Conservation (phyloP, 495 filamentous ascomycete genomes). For the Aspergillus asperescens region DNA sequence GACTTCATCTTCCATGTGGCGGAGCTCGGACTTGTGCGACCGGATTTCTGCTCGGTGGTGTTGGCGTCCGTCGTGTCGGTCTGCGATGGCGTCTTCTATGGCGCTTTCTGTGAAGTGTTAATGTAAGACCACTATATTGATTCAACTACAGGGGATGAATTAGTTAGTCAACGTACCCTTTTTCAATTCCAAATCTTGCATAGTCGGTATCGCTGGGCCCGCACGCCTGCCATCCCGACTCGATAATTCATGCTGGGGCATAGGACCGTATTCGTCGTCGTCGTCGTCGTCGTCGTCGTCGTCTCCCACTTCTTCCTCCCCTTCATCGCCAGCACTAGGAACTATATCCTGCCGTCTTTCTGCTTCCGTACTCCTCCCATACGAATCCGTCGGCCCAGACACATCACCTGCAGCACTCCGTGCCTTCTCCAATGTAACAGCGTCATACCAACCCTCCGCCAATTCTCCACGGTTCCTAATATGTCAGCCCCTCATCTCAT, state of each 20-base stretch:
- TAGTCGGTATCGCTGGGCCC: conserved; percentile 70
- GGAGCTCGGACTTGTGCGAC: conserved; percentile 31
- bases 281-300: conserved; percentile 49
- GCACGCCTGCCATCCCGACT: conserved; percentile 16
- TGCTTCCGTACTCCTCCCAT: not conserved
- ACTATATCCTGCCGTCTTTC: not conserved
- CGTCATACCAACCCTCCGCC: conserved; percentile 91
- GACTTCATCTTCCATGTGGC: conserved; percentile 60
- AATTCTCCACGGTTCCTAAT: conserved; percentile 85
- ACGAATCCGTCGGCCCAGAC: not conserved
- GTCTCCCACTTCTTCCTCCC: conserved; percentile 47
- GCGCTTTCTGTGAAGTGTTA: conserved; percentile 37
- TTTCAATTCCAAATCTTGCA: conserved; percentile 68
- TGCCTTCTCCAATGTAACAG: conserved; percentile 54
- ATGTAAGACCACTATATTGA: not conserved
- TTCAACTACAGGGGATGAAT: not conserved
- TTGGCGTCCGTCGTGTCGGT: conserved; percentile 50
- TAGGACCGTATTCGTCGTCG: conserved; percentile 70
- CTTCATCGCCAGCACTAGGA: conserved; percentile 19
- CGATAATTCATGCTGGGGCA: conserved; percentile 41
- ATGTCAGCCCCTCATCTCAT: conserved; percentile 18
- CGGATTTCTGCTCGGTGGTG: conserved; percentile 54
- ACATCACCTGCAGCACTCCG: conserved; percentile 9
- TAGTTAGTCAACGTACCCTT: conserved; percentile 45
- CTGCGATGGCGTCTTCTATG: conserved; percentile 48